Evolutionary conservation across 768 basidiomycete species (phyloP).

Genomic region (Pleurotus ostreatus): DNA sequence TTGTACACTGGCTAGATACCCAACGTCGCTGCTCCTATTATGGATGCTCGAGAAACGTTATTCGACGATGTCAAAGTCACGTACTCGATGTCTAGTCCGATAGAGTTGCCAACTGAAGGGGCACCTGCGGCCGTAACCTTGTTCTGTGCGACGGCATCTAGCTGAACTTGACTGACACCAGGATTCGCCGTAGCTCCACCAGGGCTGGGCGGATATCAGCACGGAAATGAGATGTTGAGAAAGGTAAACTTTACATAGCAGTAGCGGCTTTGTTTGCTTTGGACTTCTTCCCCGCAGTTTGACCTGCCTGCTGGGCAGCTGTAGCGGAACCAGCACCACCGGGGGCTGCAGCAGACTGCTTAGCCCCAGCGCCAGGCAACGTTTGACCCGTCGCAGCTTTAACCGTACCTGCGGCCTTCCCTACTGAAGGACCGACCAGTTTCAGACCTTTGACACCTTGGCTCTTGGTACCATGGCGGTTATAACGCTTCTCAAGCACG

Average conservation of each 20-base stretch:
- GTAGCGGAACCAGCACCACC: background rate
- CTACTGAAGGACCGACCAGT: background rate
- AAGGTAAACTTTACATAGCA: background rate
- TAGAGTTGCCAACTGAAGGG: background rate
- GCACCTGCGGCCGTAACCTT: background rate
- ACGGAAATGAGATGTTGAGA: background rate
- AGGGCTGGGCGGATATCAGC: background rate
- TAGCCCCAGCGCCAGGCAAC: background rate
- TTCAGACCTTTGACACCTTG: background rate
- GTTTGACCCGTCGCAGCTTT: background rate
- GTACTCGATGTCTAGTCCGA: slow-evolving; percentile 48
- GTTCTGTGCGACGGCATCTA: background rate
- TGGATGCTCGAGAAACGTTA: slow-evolving; percentile 3
- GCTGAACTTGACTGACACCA: background rate
- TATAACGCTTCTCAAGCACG: slow-evolving; percentile 16
- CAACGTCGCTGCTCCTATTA: slow-evolving; percentile 14
- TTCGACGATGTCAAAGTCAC: slow-evolving; percentile 12
- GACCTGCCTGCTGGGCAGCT: background rate
- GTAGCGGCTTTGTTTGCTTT: background rate
- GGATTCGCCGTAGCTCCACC: background rate
- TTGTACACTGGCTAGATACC: slow-evolving; percentile 22
- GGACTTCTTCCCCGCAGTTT: background rate
- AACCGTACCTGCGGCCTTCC: background rate
- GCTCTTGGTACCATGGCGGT: background rate
- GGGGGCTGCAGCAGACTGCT: background rate